Percentiles rank a stretch among this genome's conserved stretches.
phyloP scores from a whole-genome alignment of 1,284 basidiomycete species.

The Cryptococcus jaspeensis region DNA sequence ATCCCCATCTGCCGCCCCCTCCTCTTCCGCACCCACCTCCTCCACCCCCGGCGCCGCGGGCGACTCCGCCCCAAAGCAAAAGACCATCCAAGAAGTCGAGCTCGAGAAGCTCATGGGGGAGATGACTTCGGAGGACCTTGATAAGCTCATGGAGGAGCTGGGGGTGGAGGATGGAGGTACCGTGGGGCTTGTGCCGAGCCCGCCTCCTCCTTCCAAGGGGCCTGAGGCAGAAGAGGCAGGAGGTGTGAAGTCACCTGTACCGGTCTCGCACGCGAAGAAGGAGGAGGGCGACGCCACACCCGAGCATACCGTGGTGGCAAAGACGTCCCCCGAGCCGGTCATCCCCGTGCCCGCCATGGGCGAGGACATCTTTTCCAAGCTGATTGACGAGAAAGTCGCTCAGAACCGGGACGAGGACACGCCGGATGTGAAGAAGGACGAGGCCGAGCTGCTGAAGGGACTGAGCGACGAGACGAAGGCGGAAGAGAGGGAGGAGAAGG shows the following conservation, averaged over 20 bases:
- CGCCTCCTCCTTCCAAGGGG: background rate
- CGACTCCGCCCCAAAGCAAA: conserved; percentile 6
- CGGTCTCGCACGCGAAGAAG: background rate
- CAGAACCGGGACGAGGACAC: conserved; percentile 9
- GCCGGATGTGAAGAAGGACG: background rate
- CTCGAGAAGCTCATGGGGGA: conserved; percentile 46
- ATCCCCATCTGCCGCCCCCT: background rate
- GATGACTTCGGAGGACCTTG: conserved; percentile 44
- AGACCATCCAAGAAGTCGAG: conserved; percentile 43
- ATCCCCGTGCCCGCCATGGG: background rate
- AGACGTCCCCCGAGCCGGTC: background rate
- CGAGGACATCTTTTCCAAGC: background rate
- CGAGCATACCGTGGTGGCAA: background rate
- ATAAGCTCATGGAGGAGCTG: conserved; percentile 41
- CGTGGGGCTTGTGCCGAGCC: conserved; percentile 8
- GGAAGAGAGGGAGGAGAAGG: conserved; percentile 12
- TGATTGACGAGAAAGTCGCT: background rate
- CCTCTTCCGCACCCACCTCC: background rate
- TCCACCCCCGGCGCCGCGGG: conserved; percentile 5
- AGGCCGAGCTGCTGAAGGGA: background rate
- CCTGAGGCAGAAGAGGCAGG: background rate
- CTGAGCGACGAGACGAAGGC: background rate
- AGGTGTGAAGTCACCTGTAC: background rate
- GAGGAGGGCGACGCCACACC: background rate
- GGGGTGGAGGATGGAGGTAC: conserved; percentile 15